These are phyloP conservation scores for Cyberlindnera amylophila DNA, from an alignment of 805 yeast species.

Conservation along the genomic window DNA sequence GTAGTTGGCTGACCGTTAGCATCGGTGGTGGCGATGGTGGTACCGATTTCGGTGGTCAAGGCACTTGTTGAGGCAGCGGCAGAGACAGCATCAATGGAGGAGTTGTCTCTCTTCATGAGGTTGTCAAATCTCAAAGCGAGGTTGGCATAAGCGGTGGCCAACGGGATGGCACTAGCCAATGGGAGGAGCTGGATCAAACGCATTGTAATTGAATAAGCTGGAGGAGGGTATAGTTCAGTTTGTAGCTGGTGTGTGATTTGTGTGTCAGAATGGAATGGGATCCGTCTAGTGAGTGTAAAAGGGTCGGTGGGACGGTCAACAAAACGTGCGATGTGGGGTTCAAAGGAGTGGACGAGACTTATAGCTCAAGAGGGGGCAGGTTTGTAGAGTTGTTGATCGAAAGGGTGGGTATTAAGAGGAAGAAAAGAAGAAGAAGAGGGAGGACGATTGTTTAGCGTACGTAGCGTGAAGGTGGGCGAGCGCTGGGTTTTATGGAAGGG, in stretches of 20 bases:
- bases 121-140: conserved; percentile 24
- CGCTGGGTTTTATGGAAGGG: neutral
- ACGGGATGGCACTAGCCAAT: conserved; percentile 13
- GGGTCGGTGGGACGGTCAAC: conserved; percentile 3
- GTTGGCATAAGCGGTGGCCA: conserved; percentile 22
- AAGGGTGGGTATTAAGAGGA: too few relatives aligned
- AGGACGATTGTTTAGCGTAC: too few relatives aligned
- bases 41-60: conserved; percentile 20
- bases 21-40: conserved; percentile 23
- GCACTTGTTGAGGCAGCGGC: conserved; percentile 4
- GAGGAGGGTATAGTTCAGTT: too few relatives aligned
- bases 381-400: too few relatives aligned
- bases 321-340: neutral
- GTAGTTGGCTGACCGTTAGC: conserved; percentile 37
- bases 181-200: conserved; percentile 14
- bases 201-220: conserved; percentile 14
- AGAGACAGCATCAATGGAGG: conserved; percentile 6
- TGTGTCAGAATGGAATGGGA: neutral
- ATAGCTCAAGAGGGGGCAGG: conserved; percentile 14
- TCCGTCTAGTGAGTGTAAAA: neutral
- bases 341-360: conserved; percentile 30
- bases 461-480: too few relatives aligned
- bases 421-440: too few relatives aligned
- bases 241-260: too few relatives aligned
- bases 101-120: conserved; percentile 22